Evolutionary conservation across 176 grass and related monocot genomes (phyloP), one percentile per base, ranked within the genome.

Genomic region (Musa troglodytarum): DNA sequence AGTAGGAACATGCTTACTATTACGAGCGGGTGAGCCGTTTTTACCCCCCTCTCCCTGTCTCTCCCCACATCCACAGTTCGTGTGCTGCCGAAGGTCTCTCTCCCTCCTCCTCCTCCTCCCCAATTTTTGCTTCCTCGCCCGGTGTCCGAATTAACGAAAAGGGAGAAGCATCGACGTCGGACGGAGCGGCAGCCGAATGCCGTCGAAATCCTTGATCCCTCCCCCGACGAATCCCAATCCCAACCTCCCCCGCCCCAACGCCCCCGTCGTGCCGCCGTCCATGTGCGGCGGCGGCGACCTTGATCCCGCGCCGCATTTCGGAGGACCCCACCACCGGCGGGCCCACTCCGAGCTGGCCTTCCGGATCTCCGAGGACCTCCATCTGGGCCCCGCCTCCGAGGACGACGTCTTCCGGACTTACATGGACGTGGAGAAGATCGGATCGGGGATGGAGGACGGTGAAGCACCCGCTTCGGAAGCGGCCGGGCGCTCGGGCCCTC

Each of bases 351-450:
- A 97, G 86, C 79, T 93, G 12, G 80, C 93, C 75, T 97, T 91
- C 81, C 93, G 90, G 81, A 81, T 97, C 11, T 79, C 77, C 49
- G 93, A 89, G 76, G 93, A 97, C 78, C 78, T 92, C 43, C 87
- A 90, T 81, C 86, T 96, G 49, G 86, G 77, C 63, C 53, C 77
- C 34, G 75, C 80, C 69, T 93, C 94, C 49, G 94, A 97, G 76
- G 94, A 97, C 66, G 94, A 97, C 80, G 82, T 97, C 77, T 88
- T 97, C 82, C 88, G 86, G 77, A 91, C 94, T 1, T 97, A 93
- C 86, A 93, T 97, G 94, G 90, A 93, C 87, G 88, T 97, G 63
- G 94, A 93, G 80, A 97, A 97, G 90, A 88, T 97, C 63, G 86
- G 85, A 68, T 80, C 78, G 22, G 73, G 63, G 75, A 49, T 78